A percentile compares a stretch with the other conserved stretches of the same genome.
phyloP scores from a whole-genome alignment of 192 early-diverging fungal genomes.

The Anaeromyces robustus region DNA sequence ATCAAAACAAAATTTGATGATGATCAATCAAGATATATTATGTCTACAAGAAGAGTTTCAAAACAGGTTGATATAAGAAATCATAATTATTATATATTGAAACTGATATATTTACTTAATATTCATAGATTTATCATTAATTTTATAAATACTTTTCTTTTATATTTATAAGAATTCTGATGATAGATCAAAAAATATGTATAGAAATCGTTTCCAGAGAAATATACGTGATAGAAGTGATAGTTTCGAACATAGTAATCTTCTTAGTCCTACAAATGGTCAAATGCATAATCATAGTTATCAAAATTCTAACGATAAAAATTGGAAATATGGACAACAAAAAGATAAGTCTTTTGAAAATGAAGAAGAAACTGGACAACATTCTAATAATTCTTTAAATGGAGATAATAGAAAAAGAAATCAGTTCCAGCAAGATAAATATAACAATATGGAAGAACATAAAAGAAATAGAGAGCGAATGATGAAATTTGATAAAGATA shows the following conservation, averaged over 20 bases:
- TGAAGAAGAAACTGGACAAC: background rate
- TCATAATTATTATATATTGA: too few species aligned
- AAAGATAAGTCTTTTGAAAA: background rate
- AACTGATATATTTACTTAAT: too few species aligned
- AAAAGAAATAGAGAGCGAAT: background rate
- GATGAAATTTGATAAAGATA: background rate
- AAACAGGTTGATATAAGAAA: background rate
- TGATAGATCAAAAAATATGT: background rate
- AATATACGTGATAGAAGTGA: background rate
- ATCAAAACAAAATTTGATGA: background rate
- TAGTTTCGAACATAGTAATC: background rate
- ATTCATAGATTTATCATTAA: too few species aligned
- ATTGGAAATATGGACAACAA: background rate
- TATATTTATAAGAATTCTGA: background rate
- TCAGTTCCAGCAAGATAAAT: background rate
- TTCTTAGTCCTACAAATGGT: background rate
- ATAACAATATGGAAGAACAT: background rate
- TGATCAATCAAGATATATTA: background rate
- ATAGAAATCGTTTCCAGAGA: background rate
- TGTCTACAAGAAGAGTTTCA: background rate
- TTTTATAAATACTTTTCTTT: background rate
- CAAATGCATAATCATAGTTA: background rate
- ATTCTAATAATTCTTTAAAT: background rate
- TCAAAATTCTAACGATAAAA: background rate
- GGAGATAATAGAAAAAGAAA: background rate